These are phyloP conservation scores for Phaeosphaeriaceae sp. DNA, from an alignment of 2,329 filamentous ascomycete species.

Conservation along the genomic window DNA sequence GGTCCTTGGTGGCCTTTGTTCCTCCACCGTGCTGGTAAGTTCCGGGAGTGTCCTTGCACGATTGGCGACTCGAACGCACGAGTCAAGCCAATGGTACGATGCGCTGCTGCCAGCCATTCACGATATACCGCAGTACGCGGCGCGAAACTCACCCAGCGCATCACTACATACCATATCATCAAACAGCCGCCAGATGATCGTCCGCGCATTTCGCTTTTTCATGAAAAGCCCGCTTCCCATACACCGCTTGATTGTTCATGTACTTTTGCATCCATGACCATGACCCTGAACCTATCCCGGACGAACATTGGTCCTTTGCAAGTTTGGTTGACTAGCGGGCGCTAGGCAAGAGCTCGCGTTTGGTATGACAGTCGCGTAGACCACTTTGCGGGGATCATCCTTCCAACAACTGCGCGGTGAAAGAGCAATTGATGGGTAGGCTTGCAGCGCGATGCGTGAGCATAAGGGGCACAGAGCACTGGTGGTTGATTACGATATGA, in stretches of 20 bases:
- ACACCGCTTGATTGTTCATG: conserved; percentile 8
- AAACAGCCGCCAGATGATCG: background rate
- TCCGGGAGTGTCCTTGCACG: conserved; percentile 8
- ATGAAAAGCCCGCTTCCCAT: background rate
- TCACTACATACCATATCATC: no score
- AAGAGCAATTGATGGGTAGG: conserved; percentile 11
- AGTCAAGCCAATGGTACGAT: conserved; percentile 4
- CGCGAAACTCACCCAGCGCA: background rate
- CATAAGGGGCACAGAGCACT: conserved; percentile 7
- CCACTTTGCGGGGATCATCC: conserved; percentile 16
- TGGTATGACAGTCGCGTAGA: conserved; percentile 16
- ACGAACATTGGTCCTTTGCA: conserved; percentile 2
- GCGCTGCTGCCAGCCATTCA: background rate
- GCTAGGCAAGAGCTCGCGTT: conserved; percentile 18
- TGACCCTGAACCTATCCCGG: background rate
- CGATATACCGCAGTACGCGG: background rate
- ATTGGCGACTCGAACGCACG: background rate
- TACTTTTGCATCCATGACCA: background rate
- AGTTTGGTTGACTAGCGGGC: conserved; percentile 25
- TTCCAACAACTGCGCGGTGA: conserved; percentile 7
- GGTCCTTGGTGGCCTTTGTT: conserved; percentile 2
- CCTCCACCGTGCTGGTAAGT: conserved; percentile 11
- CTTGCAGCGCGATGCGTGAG: conserved; percentile 6
- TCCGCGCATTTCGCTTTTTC: background rate
- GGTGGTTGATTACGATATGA: background rate